phyloP scores from a whole-genome alignment of 208 protist species.

The Herpetomonas tarakana region DNA sequence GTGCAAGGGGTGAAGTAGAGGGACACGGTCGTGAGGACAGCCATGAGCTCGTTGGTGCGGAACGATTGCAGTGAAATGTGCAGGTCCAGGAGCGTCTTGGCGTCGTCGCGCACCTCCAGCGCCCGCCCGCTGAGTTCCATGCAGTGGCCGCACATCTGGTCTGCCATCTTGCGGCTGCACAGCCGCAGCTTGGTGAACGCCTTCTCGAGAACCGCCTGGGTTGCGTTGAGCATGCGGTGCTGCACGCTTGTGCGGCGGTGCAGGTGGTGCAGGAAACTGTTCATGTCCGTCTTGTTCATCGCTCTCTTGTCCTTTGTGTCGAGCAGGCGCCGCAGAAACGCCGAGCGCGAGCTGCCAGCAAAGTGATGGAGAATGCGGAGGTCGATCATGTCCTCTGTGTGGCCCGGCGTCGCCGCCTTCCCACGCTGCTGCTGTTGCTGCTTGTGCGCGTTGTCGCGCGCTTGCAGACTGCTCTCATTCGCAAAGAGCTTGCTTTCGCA shows the following conservation, averaged over 20 bases:
- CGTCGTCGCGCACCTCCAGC: slow-evolving; percentile 78
- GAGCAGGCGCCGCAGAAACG: slow-evolving; percentile 67
- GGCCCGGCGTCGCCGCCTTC: neutral
- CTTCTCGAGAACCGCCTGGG: slow-evolving; percentile 52
- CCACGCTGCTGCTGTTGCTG: slow-evolving; percentile 1
- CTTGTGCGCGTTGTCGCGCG: neutral
- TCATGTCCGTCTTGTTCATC: slow-evolving; percentile 78
- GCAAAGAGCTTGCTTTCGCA: slow-evolving; percentile 82
- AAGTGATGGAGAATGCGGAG: slow-evolving; percentile 76
- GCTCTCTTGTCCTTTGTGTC: slow-evolving; percentile 38
- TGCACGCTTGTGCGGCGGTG: slow-evolving; percentile 84
- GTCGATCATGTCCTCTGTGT: slow-evolving; percentile 26
- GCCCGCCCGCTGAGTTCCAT: slow-evolving; percentile 72
- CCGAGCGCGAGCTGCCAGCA: slow-evolving; percentile 61
- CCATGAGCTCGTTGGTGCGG: slow-evolving; percentile 88
- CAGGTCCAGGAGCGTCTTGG: slow-evolving; percentile 78
- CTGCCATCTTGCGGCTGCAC: slow-evolving; percentile 67
- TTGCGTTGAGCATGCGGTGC: slow-evolving; percentile 75
- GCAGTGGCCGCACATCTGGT: slow-evolving; percentile 71
- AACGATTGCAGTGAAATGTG: slow-evolving; percentile 83
- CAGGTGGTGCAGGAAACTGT: slow-evolving; percentile 84
- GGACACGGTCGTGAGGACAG: slow-evolving; percentile 81
- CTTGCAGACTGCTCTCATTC: slow-evolving; percentile 8
- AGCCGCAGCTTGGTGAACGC: slow-evolving; percentile 77
- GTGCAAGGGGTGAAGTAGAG: slow-evolving; percentile 86